Percentiles rank a stretch among this genome's conserved stretches.
Conservation (phyloP, 2,329 filamentous ascomycete genomes). For the Exophiala calicioides region DNA sequence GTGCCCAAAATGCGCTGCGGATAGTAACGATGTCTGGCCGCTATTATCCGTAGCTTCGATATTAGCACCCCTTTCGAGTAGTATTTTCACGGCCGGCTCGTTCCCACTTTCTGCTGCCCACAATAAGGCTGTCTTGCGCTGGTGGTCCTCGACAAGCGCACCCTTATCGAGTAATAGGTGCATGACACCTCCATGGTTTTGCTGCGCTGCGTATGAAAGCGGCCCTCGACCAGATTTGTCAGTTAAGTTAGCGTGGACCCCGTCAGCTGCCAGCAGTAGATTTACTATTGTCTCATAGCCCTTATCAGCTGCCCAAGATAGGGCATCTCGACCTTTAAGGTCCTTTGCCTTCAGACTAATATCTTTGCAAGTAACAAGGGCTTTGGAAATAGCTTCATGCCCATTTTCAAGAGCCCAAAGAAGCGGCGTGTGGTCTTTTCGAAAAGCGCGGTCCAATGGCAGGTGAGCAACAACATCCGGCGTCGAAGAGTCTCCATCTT, state of each 20-base stretch:
- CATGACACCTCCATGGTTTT: conserved; percentile 10
- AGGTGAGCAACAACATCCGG: background rate
- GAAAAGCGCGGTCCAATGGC: background rate
- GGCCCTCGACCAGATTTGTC: conserved; percentile 26
- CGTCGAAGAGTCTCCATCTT: background rate
- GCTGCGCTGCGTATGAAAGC: background rate
- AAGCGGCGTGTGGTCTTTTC: conserved; percentile 2
- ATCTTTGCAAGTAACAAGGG: conserved; percentile 6
- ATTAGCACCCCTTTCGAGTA: conserved; percentile 10
- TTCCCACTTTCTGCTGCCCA: background rate
- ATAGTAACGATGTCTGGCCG: conserved; percentile 6
- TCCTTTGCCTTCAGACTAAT: conserved; percentile 23
- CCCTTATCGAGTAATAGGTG: conserved; percentile 9
- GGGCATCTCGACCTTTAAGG: conserved; percentile 25
- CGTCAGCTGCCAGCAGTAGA: conserved; percentile 25
- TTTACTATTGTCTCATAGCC: conserved; percentile 28
- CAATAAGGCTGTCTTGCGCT: conserved; percentile 8
- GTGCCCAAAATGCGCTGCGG: background rate
- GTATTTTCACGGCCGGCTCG: conserved; percentile 9
- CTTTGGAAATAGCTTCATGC: conserved; percentile 15
- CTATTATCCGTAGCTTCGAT: background rate
- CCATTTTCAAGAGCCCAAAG: conserved; percentile 27
- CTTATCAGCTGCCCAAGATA: conserved; percentile 32
- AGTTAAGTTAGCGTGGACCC: conserved; percentile 25
- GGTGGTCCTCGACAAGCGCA: background rate